Base-by-base conservation (phyloP, 345 rosid genomes). In the Mercurialis annua region DNA sequence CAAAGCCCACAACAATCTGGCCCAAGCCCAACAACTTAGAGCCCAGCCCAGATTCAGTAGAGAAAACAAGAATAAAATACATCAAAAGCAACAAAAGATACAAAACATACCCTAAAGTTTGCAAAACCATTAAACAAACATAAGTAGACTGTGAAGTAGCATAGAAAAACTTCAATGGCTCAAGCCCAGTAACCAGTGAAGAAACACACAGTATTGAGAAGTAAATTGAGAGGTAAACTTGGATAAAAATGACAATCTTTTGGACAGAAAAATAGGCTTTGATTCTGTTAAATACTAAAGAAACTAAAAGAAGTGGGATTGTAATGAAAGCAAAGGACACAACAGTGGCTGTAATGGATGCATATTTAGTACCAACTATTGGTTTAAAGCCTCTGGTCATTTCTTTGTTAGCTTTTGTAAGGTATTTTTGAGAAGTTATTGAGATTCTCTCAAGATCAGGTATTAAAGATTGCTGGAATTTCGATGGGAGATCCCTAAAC, bases 371-470 rank as follows among this genome's bases (percentile, higher is more conserved):
- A 27, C 98, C 99, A 18, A 95, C 92, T 21, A 78, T 72, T 1
- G 96, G 96, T 58, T 88, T 95, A 77, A 95, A 88, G 70, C 87
- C 86, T 72, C 71, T 90, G 1, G 94, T 84, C 75, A 95, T 81
- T 68, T 92, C 84, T 70, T 92, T 84, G 85, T 87, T 92, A 81
- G 96, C 96, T 63, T 76, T 81, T 64, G 75, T 76, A 15, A 95
- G 68, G 84, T 95, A 95, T 59, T 77, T 83, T 69, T 83, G 90
- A 51, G 98, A 95, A 26, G 85, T 76, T 0, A 80, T 72, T 57
- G 98, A 92, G 86, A 95, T 82, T 78, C 69, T 80, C 59, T 90
- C 96, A 1, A 92, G 84, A 81, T 95, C 97, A 46, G 98, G 99
- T 17, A 89, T 10, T 3, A 95, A 62, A 0, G 88, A 78, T 73